These are phyloP conservation scores for Macroventuria anomochaeta DNA, from an alignment of 2,329 filamentous ascomycete genomes.

Conservation along the genomic window DNA sequence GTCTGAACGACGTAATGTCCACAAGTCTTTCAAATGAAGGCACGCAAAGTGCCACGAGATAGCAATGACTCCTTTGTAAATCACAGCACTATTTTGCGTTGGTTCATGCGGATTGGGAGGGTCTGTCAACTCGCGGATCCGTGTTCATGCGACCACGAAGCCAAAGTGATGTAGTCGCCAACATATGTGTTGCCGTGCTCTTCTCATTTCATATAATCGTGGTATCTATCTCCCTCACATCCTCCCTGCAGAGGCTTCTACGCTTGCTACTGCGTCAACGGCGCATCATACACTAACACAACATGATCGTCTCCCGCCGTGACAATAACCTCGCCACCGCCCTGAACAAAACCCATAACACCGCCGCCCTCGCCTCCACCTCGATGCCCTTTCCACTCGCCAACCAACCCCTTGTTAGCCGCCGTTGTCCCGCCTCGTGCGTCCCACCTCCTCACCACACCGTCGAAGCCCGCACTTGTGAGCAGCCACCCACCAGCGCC, in stretches of 20 bases:
- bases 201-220: neutral
- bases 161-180: no score
- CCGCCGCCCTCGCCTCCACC: conserved; percentile 86
- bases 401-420: conserved; percentile 72
- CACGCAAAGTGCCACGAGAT: no score
- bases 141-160: no score
- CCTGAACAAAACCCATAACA: conserved; percentile 88
- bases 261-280: conserved; percentile 13
- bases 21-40: no score
- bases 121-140: no score
- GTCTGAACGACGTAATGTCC: no score
- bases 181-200: no score
- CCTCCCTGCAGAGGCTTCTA: neutral
- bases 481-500: conserved; percentile 67
- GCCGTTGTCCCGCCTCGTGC: conserved; percentile 70
- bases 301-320: conserved; percentile 85
- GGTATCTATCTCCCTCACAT: neutral
- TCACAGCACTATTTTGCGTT: no score
- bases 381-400: conserved; percentile 90
- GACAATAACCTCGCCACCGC: conserved; percentile 74
- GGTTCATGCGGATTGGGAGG: no score
- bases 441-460: conserved; percentile 90
- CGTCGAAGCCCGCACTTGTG: conserved; percentile 90
- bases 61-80: no score
- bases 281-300: conserved; percentile 36